Percentiles rank a stretch among this genome's conserved stretches.
phyloP scores from a whole-genome alignment of 176 grass and related monocot genomes.

The Avena eriantha region DNA sequence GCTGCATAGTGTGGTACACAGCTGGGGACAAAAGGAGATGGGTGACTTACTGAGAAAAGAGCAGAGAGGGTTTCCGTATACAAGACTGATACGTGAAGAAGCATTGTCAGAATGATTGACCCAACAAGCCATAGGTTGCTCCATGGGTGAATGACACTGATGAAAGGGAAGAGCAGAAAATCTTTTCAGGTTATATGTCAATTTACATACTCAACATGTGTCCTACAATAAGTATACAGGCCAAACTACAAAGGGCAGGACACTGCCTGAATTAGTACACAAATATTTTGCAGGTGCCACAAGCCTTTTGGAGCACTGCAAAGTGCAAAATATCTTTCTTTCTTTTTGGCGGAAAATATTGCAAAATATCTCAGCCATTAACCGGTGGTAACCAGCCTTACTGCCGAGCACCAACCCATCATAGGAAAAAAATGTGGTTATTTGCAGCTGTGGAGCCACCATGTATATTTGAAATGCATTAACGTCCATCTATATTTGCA shows the following conservation, averaged over 20 bases:
- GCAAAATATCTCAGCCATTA: slow-evolving; percentile 6
- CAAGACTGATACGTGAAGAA: slow-evolving; percentile 82
- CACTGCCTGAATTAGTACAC: slow-evolving; percentile 17
- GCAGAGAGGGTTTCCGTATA: slow-evolving; percentile 83
- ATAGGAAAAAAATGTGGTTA: no score
- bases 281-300: slow-evolving; percentile 25
- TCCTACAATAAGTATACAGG: background rate
- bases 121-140: slow-evolving; percentile 96
- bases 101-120: slow-evolving; percentile 91
- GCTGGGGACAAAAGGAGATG: slow-evolving; percentile 33
- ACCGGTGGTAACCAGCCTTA: background rate
- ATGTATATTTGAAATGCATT: slow-evolving; percentile 22
- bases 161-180: slow-evolving; percentile 27
- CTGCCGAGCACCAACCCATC: no score
- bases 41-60: slow-evolving; percentile 89
- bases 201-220: slow-evolving; percentile 2
- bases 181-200: slow-evolving; percentile 1
- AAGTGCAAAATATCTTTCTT: slow-evolving; percentile 4
- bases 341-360: background rate
- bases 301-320: background rate
- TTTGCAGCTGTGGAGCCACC: background rate
- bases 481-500: background rate
- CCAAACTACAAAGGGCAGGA: background rate
- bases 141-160: slow-evolving; percentile 93
- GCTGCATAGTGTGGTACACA: background rate